Base-by-base conservation (phyloP, 2,329 filamentous ascomycete genomes). In the Tolypocladium pustulatum region DNA sequence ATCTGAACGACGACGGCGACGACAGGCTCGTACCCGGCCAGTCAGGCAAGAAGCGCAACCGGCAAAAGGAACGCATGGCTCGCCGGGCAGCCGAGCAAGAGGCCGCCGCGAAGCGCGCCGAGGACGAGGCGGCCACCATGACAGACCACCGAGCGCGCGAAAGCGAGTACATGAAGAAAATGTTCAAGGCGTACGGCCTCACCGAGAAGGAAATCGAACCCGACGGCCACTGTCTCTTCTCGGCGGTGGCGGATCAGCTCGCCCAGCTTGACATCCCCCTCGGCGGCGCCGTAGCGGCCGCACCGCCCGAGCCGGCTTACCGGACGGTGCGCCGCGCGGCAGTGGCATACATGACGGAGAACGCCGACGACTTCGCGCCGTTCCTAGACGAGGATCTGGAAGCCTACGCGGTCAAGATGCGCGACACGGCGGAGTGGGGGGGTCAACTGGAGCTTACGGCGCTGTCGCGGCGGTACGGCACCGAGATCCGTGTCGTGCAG, bases 171-270 rank as follows among this genome's bases (percentile, higher is more conserved):
- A 92, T 99, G 85, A 77, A 82, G 59, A 76, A 77, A 34, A 82
- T 83, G 46, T 88, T 97, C 70, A 74, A 78, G 57, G 76, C 79
- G 52, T 76, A 87, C 59, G 79, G 78, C 0, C 79, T 97, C 20
- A 77, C 76, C 25, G 90, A 97, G 76, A 82, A 89, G 65, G 85
- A 90, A 60, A 91, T 99, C 59, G 82, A 82, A 43, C 91, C 94
- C 0, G 93, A 99, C 73, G 94, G 94, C 0, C 94, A 99, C 75
- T 99, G 94, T 70, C 77, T 99, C 20, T 99, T 97, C 74, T 89
- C 91, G 20, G 91, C 94, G 0, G 82, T 97, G 56, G 92, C 93
- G 32, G 90, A 94, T 71, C 91, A 96, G 73, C 79, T 97, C 57
- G 75, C 74, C 57, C 76, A 81, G 57, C 73, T 78, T 52, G 74